These are phyloP conservation scores for Ilyonectria destructans DNA, from an alignment of 2,329 filamentous ascomycete species.

Conservation along the genomic window DNA sequence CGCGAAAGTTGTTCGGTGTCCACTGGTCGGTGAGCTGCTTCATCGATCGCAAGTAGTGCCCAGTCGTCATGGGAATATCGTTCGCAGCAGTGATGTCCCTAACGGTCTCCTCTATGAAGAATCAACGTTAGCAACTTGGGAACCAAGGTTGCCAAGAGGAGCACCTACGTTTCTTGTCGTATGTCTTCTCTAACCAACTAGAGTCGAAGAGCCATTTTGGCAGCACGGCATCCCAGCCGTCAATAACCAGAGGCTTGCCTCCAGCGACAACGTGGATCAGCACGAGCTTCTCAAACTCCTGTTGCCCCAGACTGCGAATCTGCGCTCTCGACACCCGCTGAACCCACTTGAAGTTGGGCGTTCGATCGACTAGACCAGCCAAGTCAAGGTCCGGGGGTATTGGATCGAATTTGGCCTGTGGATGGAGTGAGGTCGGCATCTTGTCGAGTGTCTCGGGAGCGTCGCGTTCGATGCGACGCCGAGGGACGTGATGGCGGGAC, in stretches of 20 bases:
- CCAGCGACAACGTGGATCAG: conserved; percentile 86
- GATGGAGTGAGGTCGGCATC: conserved; percentile 84
- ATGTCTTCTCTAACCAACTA: conserved; percentile 84
- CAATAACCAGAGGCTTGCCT: conserved; percentile 91
- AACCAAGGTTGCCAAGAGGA: not conserved
- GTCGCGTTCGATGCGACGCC: conserved; percentile 13
- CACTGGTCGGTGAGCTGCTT: conserved; percentile 87
- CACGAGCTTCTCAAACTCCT: conserved; percentile 89
- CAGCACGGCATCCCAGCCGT: conserved; percentile 85
- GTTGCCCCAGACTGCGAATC: conserved; percentile 82
- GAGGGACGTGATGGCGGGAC: not conserved
- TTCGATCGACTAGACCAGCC: conserved; percentile 80
- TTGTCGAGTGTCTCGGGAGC: conserved; percentile 45
- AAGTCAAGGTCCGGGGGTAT: conserved; percentile 90
- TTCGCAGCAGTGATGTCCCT: conserved; percentile 82
- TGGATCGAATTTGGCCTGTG: conserved; percentile 92
- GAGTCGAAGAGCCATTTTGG: conserved; percentile 85
- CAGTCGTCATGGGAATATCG: conserved; percentile 88
- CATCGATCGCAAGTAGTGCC: conserved; percentile 93
- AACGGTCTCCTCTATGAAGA: conserved; percentile 80
- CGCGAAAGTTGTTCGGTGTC: conserved; percentile 81
- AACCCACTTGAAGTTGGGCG: conserved; percentile 90
- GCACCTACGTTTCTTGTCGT: conserved; percentile 82
- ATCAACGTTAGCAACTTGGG: conserved; percentile 38
- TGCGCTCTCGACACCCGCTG: conserved; percentile 84